Percentiles rank a stretch among this genome's conserved stretches.
These are phyloP conservation scores for Mycocentrospora acerina DNA, from an alignment of 2,329 filamentous ascomycete genomes.

Conservation along the genomic window DNA sequence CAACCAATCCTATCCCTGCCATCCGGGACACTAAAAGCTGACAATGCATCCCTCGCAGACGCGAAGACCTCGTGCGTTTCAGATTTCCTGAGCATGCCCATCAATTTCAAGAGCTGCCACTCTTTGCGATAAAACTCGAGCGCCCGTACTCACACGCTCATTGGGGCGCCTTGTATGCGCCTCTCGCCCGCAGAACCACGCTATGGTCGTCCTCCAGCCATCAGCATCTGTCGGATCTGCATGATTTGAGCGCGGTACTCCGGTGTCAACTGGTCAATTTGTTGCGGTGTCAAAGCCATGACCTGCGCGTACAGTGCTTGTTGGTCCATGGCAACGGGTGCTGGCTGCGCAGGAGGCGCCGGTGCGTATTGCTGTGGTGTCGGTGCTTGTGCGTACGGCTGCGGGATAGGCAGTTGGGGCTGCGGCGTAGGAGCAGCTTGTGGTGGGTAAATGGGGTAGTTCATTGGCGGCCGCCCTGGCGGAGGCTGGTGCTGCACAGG, in stretches of 20 bases:
- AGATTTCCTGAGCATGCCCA: no score
- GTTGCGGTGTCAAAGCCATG: constrained; percentile 74
- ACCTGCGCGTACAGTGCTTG: constrained; percentile 79
- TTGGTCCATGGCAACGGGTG: constrained; percentile 46
- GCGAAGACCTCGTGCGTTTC: no score
- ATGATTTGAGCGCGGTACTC: constrained; percentile 78
- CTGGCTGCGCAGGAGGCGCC: constrained; percentile 9
- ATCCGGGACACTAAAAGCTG: no score
- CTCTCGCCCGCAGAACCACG: background rate
- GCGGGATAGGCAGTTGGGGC: constrained; percentile 31
- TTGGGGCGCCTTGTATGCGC: background rate
- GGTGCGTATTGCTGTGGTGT: constrained; percentile 21
- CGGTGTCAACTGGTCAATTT: constrained; percentile 77
- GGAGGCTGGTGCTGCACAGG: constrained; percentile 39
- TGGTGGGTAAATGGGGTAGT: constrained; percentile 42
- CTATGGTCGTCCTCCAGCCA: constrained; percentile 24
- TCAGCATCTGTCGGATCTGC: constrained; percentile 68
- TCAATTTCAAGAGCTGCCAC: no score
- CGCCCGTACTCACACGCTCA: no score
- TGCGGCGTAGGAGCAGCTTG: constrained; percentile 56
- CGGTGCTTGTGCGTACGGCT: constrained; percentile 50
- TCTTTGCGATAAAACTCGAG: no score
- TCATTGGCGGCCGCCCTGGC: constrained; percentile 29
- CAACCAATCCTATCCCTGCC: no score
- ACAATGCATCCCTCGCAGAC: no score